Evolutionary conservation across 768 basidiomycete genomes (phyloP), one percentile per base, ranked within the genome.

Genomic region (Cystobasidium tubakii): DNA sequence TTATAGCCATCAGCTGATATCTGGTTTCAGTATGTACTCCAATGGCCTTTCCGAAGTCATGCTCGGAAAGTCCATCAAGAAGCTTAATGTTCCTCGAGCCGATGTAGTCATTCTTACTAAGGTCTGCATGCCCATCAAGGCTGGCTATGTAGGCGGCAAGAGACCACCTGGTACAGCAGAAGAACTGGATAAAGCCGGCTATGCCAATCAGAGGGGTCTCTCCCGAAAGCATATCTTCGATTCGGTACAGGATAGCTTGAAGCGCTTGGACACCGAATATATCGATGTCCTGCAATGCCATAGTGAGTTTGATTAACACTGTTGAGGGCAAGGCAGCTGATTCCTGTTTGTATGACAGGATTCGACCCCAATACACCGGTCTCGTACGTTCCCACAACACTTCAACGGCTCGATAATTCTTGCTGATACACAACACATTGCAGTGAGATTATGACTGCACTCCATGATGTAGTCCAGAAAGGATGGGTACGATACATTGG

Each of bases 61-160:
- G 65, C 82, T 90, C 23, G 89, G 89, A 13, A 87, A 88, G 76
- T 88, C 86, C 1, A 87, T 91, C 82, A 88, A 88, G 77, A 78
- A 86, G 75, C 84, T 86, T 75, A 79, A 86, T 25, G 83, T 89
- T 15, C 88, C 89, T n/a, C 85, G 90, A 1, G 87, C 88, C 17
- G 86, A 88, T 76, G 86, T 90, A 55, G 89, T 91, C 21, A 85
- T 91, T 19, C 84, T 91, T 83, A 90, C 90, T 70, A 91, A 91
- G 82, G 86, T 86, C 3, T 57, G 42, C 42, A 12, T 12, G 42
- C 60, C 60, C 2, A 60, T 73, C 34, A 62, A 62, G 23, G 71
- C 72, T 29, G 65, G 72, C 13, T 27, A 7, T 72, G 42, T 46
- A 27, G 63, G 64, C 15, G 66, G 65, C 12, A 42, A 34, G 29